Evolutionary conservation across 306 rosid genomes (phyloP), one percentile per base, ranked within the genome.

Genomic region (Delonix regia): DNA sequence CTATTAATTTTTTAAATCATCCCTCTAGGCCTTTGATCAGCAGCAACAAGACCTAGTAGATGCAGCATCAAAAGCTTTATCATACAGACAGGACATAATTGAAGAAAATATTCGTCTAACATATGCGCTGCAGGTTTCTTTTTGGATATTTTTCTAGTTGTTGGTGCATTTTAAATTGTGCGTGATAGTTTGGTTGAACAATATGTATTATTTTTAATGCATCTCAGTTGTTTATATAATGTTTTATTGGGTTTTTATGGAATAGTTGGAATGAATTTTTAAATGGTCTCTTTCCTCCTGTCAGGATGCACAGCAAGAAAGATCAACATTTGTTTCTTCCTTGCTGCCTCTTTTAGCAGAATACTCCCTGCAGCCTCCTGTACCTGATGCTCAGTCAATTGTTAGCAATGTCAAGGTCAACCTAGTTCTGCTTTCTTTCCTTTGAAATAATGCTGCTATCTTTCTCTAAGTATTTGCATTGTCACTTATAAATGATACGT

Each of bases 61-160:
- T 78, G 91, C 91, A 2, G 89, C 91, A 56, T 83, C 89, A 42
- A 88, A 88, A 86, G 89, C 91, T 72, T 67, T 88, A 75, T 85
- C 89, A 24, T 88, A 88, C 60, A 89, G 99, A 64, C 99, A 96
- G 56, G 99, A 96, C 79, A 89, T 96, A 79, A 90, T 96, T 41
- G 99, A 96, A 84, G 99, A 96, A 87, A 96, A 96, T 75, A 93
- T 96, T 78, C 97, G 96, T 45, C 98, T 92, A 25, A 84, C 93
- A 12, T 92, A 92, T 76, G 89, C 86, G 47, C 69, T 88, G 71
- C 91, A 85, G 91, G 91, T 87, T 2, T 67, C 49, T 19, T 71
- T 78, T 42, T 34, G 13, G 52, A 21, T 66, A 41, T 74, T 69
- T 64, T 38, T 80, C 57, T 66, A 53, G 24, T 74, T 60, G 22